These are phyloP conservation scores for Chenopodium quinoa DNA, from an alignment of 148 eudicot species.

Conservation along the genomic window DNA sequence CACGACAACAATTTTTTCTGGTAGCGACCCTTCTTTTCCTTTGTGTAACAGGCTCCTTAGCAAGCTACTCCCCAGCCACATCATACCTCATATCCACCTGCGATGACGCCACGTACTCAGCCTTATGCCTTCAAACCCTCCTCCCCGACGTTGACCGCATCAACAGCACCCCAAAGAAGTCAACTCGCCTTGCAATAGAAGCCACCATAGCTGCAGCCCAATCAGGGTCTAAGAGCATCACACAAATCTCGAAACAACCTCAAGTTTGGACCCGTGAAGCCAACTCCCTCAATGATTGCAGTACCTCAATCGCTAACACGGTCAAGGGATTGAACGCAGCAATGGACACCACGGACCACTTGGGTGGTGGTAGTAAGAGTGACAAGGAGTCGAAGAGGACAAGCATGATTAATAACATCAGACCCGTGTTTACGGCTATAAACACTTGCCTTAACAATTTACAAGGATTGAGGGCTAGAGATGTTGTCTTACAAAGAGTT, in stretches of 20 bases:
- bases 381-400: background rate
- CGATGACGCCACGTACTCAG: background rate
- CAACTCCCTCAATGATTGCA: background rate
- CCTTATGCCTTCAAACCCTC: conserved; percentile 6
- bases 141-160: background rate
- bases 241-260: background rate
- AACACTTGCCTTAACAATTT: background rate
- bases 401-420: background rate
- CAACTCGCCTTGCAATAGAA: background rate
- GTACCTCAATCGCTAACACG: background rate
- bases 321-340: background rate
- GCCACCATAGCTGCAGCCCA: background rate
- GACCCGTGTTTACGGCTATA: background rate
- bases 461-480: background rate
- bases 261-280: background rate
- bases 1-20: background rate
- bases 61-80: background rate
- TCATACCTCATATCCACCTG: background rate
- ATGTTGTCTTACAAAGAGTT: background rate
- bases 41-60: background rate
- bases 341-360: background rate
- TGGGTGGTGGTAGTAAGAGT: background rate
- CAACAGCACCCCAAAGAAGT: background rate
- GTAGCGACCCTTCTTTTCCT: background rate
- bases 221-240: background rate